These are phyloP conservation scores for Sistotremastrum niveocremeum DNA, from an alignment of 768 basidiomycete genomes.

Conservation along the genomic window DNA sequence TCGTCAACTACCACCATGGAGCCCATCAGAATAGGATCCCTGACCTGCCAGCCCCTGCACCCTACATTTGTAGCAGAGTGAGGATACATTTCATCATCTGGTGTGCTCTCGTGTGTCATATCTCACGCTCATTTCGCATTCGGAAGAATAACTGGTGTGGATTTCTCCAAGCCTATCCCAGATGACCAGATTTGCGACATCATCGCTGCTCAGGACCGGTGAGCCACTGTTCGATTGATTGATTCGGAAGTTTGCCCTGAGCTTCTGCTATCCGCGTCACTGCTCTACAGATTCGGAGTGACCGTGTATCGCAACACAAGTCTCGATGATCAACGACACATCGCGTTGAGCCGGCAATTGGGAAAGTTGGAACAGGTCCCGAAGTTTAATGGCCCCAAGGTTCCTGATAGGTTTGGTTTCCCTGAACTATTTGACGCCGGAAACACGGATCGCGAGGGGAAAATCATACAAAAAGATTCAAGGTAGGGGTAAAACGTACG, in stretches of 20 bases:
- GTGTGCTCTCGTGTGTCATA: background rate
- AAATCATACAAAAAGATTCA: slow-evolving; percentile 6
- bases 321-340: slow-evolving; percentile 14
- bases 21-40: slow-evolving; percentile 6
- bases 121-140: background rate
- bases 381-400: slow-evolving; percentile 11
- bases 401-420: slow-evolving; percentile 9
- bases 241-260: slow-evolving; percentile 3
- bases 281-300: slow-evolving; percentile 12
- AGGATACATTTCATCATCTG: background rate
- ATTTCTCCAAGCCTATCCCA: slow-evolving; percentile 15
- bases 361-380: slow-evolving; percentile 12
- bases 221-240: background rate
- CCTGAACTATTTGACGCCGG: slow-evolving; percentile 15
- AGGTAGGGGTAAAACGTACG: background rate
- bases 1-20: background rate
- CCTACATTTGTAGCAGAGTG: slow-evolving; percentile 11
- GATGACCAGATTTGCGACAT: slow-evolving; percentile 10
- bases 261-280: background rate
- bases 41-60: slow-evolving; percentile 12
- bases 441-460: slow-evolving; percentile 13
- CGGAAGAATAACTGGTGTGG: slow-evolving; percentile 14
- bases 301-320: slow-evolving; percentile 18
- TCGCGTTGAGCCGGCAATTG: slow-evolving; percentile 11
- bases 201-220: slow-evolving; percentile 7